Percentiles rank a stretch among this genome's conserved stretches.
These are phyloP conservation scores for Sphaerulina vaccinii DNA, from an alignment of 2,329 filamentous ascomycete species.

Conservation along the genomic window DNA sequence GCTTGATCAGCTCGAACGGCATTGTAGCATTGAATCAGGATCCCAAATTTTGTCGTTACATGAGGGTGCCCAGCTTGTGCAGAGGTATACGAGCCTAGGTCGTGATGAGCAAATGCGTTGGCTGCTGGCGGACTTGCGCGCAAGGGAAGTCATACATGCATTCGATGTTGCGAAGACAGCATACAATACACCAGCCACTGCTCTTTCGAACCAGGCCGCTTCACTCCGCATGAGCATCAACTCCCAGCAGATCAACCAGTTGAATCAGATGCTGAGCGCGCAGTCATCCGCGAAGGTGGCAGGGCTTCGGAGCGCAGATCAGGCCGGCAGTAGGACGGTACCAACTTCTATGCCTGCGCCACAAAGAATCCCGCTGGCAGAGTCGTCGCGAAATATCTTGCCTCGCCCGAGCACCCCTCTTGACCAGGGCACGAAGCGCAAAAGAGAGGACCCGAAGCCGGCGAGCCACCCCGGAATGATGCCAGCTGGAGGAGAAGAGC, in stretches of 20 bases:
- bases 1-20: slow-evolving; percentile 3
- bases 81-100: not conserved
- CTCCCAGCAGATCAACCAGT: not conserved
- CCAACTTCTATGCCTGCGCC: not conserved
- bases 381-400: not conserved
- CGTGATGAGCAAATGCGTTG: slow-evolving; percentile 3
- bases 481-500: not conserved
- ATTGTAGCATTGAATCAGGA: not conserved
- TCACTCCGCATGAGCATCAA: not conserved
- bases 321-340: not conserved
- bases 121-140: not conserved
- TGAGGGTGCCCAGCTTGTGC: slow-evolving; percentile 3
- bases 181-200: not conserved
- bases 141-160: not conserved
- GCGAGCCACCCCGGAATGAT: not conserved
- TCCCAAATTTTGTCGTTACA: not conserved
- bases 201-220: not conserved
- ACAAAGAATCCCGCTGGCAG: not conserved
- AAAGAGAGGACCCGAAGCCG: not conserved
- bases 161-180: not conserved
- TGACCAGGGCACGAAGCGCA: not conserved
- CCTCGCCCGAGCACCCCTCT: not conserved
- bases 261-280: not conserved
- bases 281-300: not conserved
- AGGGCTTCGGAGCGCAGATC: not conserved